Conservation (phyloP, 345 rosid species). For the Salix caprea region DNA sequence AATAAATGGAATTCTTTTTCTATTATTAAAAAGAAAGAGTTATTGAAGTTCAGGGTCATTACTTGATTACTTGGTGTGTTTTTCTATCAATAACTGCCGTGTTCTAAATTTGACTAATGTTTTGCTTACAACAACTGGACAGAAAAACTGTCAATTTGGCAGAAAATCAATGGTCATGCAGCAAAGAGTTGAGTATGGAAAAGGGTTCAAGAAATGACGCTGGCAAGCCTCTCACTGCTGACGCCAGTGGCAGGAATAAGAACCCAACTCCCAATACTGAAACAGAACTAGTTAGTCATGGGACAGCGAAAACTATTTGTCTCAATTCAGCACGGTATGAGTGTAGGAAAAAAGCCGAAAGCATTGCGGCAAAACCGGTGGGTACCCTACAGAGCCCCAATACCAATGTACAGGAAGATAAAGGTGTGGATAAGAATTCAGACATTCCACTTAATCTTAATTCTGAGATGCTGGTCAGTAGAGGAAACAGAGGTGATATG, state of each 20-base stretch:
- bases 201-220: constrained; percentile 46
- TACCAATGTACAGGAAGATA: constrained; percentile 28
- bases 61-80: not conserved
- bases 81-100: not conserved
- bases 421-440: constrained; percentile 29
- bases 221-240: constrained; percentile 19
- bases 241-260: not conserved
- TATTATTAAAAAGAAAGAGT: no score
- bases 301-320: constrained; percentile 23
- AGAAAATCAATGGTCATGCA: not conserved
- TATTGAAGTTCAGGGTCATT: not conserved
- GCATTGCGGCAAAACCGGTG: constrained; percentile 25
- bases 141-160: not conserved
- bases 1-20: no score
- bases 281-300: constrained; percentile 39
- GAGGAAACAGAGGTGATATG: constrained; percentile 37
- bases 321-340: constrained; percentile 42
- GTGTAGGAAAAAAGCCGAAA: constrained; percentile 43
- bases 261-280: constrained; percentile 31
- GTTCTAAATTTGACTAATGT: not conserved
- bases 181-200: not conserved
- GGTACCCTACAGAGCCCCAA: not conserved
- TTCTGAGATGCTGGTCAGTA: constrained; percentile 42
- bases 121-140: not conserved
- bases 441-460: constrained; percentile 22